Evolutionary conservation across 768 basidiomycete species (phyloP), one percentile per base, ranked within the genome.

Genomic region (Lyophyllum shimeji): DNA sequence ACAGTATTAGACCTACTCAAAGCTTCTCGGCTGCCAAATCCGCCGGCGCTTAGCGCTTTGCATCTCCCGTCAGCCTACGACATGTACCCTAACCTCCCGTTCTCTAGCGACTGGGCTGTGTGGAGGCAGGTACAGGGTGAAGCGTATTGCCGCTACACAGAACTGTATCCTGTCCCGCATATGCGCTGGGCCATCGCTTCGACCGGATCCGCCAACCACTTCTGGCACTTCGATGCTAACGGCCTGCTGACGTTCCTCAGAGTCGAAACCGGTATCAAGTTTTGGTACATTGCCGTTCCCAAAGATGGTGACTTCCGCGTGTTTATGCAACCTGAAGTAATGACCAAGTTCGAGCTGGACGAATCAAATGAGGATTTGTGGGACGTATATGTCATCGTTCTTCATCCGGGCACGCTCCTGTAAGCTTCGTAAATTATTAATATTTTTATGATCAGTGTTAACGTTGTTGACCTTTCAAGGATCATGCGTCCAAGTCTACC

Each of bases 181-280:
- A 25, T 56, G 50, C 40, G 50, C 0, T 56, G 48, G 49, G 21
- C 27, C 0, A 21, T 56, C 11, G 49, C 55, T 0, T 39, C 44
- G 0, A 50, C 49, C 13, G 24, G 18, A 1, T 46, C 34, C 6
- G 23, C 44, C 4, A 23, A 33, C 13, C 43, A 47, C 6, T 51
- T 49, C 25, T 56, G 55, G 55, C 55, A 56, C 4, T 12, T 39
- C 9, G 49, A 56, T 21, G 15, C 55, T 1, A 46, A 56, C 13
- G 50, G 55, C 21, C 17, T 39, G 7, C 4, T 7, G 7, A 39
- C 37, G 13, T 39, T 39, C 37, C 3, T 39, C 6, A 39, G 13
- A 15, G 37, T 39, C 4, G 7, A 7, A 15, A 39, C 37, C 17
- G 37, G 37, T 3, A 15, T 39, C 3, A 39, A 39, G 37, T 15